Base-by-base conservation (phyloP, 768 basidiomycete genomes). In the Serpula lacrymans region DNA sequence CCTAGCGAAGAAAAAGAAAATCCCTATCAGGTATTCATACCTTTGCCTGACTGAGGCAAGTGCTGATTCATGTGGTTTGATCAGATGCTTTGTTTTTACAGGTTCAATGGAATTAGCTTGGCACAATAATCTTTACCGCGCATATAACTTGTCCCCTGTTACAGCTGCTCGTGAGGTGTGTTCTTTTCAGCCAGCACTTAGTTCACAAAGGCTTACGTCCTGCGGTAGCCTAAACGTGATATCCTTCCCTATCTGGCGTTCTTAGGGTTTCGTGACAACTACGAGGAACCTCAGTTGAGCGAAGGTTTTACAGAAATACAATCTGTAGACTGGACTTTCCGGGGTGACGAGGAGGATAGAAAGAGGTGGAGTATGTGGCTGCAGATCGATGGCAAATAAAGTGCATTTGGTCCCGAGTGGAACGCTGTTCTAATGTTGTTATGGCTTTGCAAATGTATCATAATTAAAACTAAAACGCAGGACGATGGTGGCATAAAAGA, bases 121-220 rank as follows among this genome's bases (percentile, higher is more conserved):
- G 83, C 95, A 97, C 61, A 96, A 97, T 59, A 94, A 94, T 53
- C 62, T 93, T 6, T 96, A 95, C 56, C 78, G 94, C 22, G 80
- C 89, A 26, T 88, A 69, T 48, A 76, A 75, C 45, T 63, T 75
- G 22, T 78, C 80, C 0, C 57, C 74, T 2, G 68, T 69, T 1
- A 59, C 65, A n/a, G 55, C 62, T 24, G 56, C 52, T 2, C 57
- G 56, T 33, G 72, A 78, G 58, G 77, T 74, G 42, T 44, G 62
- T 54, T 11, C 16, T 32, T 32, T 18, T 6, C 25, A 5, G 37
- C 17, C 44, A 45, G 20, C n/a, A n/a, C 52, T 53, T 47, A 11
- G 21, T 22, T 27, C 8, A 2, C 36, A 20, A 5, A 37, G 17
- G 5, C 24, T 29, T 17, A 13, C 20, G 14, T 30, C 9, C 34